Evolutionary conservation across 2,329 filamentous ascomycete species (phyloP).

Genomic region (Coniochaeta prunicola): DNA sequence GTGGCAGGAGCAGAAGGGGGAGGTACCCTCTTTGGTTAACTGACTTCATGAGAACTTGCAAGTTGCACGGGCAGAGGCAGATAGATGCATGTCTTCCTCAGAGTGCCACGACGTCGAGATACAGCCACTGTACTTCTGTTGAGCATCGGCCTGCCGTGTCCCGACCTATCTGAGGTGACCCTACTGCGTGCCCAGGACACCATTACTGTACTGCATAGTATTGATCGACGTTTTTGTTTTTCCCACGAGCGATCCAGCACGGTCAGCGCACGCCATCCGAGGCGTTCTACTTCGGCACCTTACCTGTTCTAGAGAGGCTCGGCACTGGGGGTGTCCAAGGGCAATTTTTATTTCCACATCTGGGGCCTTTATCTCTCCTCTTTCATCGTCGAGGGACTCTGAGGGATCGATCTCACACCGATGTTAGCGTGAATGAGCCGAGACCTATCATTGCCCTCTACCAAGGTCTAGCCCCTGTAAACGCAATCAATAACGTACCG

Average conservation of each 20-base stretch:
- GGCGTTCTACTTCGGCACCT: background rate
- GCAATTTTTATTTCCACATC: background rate
- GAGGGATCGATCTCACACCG: conserved; percentile 14
- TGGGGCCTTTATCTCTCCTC: background rate
- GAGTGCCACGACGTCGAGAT: background rate
- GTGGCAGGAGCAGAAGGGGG: background rate
- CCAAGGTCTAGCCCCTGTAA: conserved; percentile 3
- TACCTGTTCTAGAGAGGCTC: background rate
- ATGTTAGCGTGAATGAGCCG: conserved; percentile 17
- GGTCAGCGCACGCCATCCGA: background rate
- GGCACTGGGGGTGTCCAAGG: background rate
- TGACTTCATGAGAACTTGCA: background rate
- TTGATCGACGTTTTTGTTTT: background rate
- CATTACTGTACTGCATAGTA: too few relatives aligned
- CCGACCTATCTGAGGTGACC: background rate
- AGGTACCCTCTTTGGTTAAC: too few relatives aligned
- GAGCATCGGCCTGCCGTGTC: background rate
- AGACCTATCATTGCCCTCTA: conserved; percentile 17
- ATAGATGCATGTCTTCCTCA: background rate
- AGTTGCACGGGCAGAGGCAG: background rate
- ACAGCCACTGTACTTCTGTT: background rate
- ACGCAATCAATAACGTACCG: conserved; percentile 3
- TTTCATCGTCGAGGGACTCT: background rate
- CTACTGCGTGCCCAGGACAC: background rate
- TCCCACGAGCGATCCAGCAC: background rate